A percentile compares a stretch with the other conserved stretches of the same genome.
These are phyloP conservation scores for Coemansia nantahalensis DNA, from an alignment of 192 early-diverging fungal genomes.

Conservation along the genomic window DNA sequence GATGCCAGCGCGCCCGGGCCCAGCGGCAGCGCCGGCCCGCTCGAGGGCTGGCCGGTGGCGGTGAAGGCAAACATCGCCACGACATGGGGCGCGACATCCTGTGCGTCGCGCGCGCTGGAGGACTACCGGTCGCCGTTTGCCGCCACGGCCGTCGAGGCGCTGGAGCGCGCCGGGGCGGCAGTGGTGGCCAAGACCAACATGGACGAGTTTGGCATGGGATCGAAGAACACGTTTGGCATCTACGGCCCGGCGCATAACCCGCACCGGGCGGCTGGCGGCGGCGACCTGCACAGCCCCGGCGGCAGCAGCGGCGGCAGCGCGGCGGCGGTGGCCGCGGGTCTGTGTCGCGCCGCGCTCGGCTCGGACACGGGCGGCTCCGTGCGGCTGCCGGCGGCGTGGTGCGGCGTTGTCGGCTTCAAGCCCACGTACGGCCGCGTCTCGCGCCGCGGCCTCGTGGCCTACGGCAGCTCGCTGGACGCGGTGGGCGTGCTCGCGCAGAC, in stretches of 20 bases:
- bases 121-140: slow-evolving; percentile 47
- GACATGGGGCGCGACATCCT: slow-evolving; percentile 60
- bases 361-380: slow-evolving; percentile 96
- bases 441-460: slow-evolving; percentile 78
- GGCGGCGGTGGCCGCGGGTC: slow-evolving; percentile 78
- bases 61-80: slow-evolving; percentile 85
- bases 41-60: slow-evolving; percentile 67
- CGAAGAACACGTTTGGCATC: slow-evolving; percentile 28
- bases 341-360: slow-evolving; percentile 80
- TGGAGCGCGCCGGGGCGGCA: slow-evolving; percentile 61
- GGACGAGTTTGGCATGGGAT: slow-evolving; percentile 99
- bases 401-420: slow-evolving; percentile 91
- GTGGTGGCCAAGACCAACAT: slow-evolving; percentile 85
- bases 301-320: slow-evolving; percentile 93
- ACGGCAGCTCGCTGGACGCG: slow-evolving; percentile 85
- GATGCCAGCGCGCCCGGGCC: not conserved
- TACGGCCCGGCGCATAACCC: slow-evolving; percentile 43
- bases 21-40: slow-evolving; percentile 21
- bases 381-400: slow-evolving; percentile 89
- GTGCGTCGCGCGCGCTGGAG: slow-evolving; percentile 69
- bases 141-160: slow-evolving; percentile 66
- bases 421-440: slow-evolving; percentile 88
- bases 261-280: not conserved
- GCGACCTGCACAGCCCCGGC: slow-evolving; percentile 56
- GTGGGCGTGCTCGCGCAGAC: slow-evolving; percentile 74